phyloP scores from a whole-genome alignment of 2,329 filamentous ascomycete genomes.

The Exophiala spinifera region DNA sequence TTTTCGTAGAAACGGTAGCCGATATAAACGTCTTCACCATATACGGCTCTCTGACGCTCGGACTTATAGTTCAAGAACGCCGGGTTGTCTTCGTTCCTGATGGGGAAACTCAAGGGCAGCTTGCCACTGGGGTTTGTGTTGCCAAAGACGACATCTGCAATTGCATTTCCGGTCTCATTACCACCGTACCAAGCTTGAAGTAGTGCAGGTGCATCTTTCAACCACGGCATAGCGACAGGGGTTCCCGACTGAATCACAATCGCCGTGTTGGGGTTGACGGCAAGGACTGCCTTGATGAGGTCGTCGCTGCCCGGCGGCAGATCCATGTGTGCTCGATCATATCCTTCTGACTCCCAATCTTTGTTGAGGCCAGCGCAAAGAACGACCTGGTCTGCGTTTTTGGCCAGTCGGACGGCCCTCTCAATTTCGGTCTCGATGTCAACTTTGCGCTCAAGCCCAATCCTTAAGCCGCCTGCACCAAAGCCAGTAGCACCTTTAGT shows the following conservation, averaged over 20 bases:
- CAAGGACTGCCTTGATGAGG: slow-evolving; percentile 62
- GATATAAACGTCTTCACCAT: slow-evolving; percentile 77
- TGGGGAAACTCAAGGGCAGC: slow-evolving; percentile 70
- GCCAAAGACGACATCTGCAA: slow-evolving; percentile 74
- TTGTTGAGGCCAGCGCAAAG: slow-evolving; percentile 74
- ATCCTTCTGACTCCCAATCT: slow-evolving; percentile 78
- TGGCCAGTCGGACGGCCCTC: slow-evolving; percentile 65
- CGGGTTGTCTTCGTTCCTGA: slow-evolving; percentile 65
- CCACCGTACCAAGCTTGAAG: slow-evolving; percentile 82
- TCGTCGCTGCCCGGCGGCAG: slow-evolving; percentile 52
- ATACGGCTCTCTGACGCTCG: slow-evolving; percentile 68
- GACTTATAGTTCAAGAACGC: slow-evolving; percentile 71
- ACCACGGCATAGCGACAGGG: slow-evolving; percentile 55
- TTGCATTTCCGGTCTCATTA: slow-evolving; percentile 79
- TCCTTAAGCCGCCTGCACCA: slow-evolving; percentile 57
- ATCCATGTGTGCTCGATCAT: slow-evolving; percentile 57
- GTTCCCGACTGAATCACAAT: slow-evolving; percentile 77
- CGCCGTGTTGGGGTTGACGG: slow-evolving; percentile 65
- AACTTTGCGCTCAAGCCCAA: slow-evolving; percentile 60
- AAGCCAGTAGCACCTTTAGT: slow-evolving; percentile 49
- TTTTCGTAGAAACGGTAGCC: slow-evolving; percentile 80
- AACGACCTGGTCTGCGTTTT: slow-evolving; percentile 70
- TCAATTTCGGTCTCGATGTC: slow-evolving; percentile 59
- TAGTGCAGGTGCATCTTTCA: slow-evolving; percentile 51
- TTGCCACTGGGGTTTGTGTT: slow-evolving; percentile 72